phyloP scores from a whole-genome alignment of 305 asterid species.

The Striga hermonthica region DNA sequence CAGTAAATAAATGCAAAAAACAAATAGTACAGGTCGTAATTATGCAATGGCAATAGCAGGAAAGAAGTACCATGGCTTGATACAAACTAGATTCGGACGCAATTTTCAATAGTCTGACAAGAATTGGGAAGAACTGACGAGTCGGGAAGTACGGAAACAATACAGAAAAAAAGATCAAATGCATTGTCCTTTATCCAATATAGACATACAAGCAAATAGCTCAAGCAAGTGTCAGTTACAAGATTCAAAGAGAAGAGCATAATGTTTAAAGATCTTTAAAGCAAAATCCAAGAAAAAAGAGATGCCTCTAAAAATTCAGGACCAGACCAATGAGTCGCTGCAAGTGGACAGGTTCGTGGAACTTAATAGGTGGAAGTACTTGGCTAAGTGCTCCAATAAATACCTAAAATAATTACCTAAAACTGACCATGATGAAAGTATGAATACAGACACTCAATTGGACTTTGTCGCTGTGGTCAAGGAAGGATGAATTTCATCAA shows the following conservation, averaged over 20 bases:
- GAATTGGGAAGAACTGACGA: neutral
- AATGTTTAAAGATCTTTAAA: conserved; percentile 19
- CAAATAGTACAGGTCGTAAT: conserved; percentile 14
- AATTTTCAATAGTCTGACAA: neutral
- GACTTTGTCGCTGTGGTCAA: too few relatives aligned
- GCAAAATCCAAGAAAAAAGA: too few relatives aligned
- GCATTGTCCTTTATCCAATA: neutral
- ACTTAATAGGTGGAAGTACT: neutral
- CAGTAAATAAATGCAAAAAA: conserved; percentile 17
- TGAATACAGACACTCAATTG: neutral
- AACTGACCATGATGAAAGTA: neutral
- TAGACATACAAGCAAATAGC: conserved; percentile 21
- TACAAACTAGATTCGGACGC: neutral
- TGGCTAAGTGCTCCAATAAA: conserved; percentile 5
- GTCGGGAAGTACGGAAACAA: conserved; percentile 2
- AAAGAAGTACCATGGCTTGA: conserved; percentile 7
- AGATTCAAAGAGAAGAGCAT: conserved; percentile 7
- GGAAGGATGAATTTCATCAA: too few relatives aligned
- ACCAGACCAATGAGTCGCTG: too few relatives aligned
- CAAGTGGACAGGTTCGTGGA: too few relatives aligned
- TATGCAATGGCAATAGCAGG: conserved; percentile 8
- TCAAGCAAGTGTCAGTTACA: conserved; percentile 8
- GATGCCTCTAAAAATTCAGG: too few relatives aligned
- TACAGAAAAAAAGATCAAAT: conserved; percentile 22
- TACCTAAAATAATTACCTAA: neutral